A percentile compares a stretch with the other conserved stretches of the same genome.
These are phyloP conservation scores for Alternaria conjuncta DNA, from an alignment of 2,329 filamentous ascomycete species.

Conservation along the genomic window DNA sequence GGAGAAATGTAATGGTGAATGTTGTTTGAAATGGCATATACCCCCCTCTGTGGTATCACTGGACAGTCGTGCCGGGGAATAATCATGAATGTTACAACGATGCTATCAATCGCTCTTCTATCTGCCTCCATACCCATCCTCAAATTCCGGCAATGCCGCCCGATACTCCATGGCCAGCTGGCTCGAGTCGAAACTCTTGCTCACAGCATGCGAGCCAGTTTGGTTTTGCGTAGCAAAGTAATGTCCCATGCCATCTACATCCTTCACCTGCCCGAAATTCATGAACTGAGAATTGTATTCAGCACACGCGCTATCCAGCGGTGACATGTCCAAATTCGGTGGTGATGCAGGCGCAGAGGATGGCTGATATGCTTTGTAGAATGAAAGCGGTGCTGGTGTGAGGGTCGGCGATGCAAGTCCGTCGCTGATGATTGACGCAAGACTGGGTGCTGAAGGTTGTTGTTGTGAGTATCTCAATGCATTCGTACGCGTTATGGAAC, in stretches of 20 bases:
- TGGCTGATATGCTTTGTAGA: slow-evolving; percentile 33
- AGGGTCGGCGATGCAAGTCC: slow-evolving; percentile 7
- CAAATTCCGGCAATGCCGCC: slow-evolving; percentile 25
- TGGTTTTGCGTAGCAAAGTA: slow-evolving; percentile 20
- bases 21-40: neutral
- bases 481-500: slow-evolving; percentile 1
- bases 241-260: slow-evolving; percentile 7
- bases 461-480: slow-evolving; percentile 16
- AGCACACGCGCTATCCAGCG: neutral
- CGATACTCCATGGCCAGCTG: slow-evolving; percentile 36
- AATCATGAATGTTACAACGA: neutral
- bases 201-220: slow-evolving; percentile 11
- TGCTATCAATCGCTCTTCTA: neutral
- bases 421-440: slow-evolving; percentile 2
- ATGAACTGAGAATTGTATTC: neutral
- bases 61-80: neutral
- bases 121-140: slow-evolving; percentile 22
- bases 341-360: neutral
- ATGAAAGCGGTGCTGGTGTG: slow-evolving; percentile 5
- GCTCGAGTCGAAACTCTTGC: slow-evolving; percentile 16
- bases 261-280: neutral
- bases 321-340: neutral
- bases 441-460: slow-evolving; percentile 16
- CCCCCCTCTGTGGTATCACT: neutral
- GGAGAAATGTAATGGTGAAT: neutral